These are phyloP conservation scores for Lasiosphaeriaceae sp. DNA, from an alignment of 495 filamentous ascomycete species.

Conservation along the genomic window DNA sequence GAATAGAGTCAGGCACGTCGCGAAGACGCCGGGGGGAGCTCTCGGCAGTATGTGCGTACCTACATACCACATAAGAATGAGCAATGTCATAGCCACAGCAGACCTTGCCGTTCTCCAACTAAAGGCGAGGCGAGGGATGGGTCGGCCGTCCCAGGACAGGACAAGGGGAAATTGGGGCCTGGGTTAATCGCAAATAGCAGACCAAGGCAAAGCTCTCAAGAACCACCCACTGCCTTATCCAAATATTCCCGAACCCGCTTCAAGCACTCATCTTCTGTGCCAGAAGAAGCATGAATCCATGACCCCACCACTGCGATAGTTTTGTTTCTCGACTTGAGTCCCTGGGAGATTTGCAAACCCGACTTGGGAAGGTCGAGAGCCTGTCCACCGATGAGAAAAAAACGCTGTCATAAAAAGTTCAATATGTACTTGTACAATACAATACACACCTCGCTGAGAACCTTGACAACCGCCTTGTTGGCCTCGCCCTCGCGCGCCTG, in stretches of 20 bases:
- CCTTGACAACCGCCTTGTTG: conserved; percentile 60
- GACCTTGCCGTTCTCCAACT: background rate
- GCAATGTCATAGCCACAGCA: too few species aligned
- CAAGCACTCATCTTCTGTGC: conserved; percentile 23
- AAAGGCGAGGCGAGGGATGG: background rate
- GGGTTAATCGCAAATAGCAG: too few species aligned
- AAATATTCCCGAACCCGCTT: conserved; percentile 19
- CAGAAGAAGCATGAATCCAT: conserved; percentile 13
- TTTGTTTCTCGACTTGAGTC: conserved; percentile 60
- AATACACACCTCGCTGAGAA: conserved; percentile 57
- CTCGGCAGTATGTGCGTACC: too few species aligned
- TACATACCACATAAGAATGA: too few species aligned
- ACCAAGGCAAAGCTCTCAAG: conserved; percentile 1
- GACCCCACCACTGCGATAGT: conserved; percentile 34
- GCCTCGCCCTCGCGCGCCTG: conserved; percentile 62
- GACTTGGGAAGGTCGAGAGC: conserved; percentile 58
- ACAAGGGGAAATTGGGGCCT: too few species aligned
- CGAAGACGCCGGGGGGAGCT: too few species aligned
- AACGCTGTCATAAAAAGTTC: too few species aligned
- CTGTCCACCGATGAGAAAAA: conserved; percentile 3
- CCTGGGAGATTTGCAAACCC: conserved; percentile 58
- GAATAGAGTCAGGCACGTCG: too few species aligned
- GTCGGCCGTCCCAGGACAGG: too few species aligned
- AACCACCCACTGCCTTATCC: conserved; percentile 12
- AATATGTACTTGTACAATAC: too few species aligned